Base-by-base conservation (phyloP, 345 rosid species). In the Eucalyptus paniculata region DNA sequence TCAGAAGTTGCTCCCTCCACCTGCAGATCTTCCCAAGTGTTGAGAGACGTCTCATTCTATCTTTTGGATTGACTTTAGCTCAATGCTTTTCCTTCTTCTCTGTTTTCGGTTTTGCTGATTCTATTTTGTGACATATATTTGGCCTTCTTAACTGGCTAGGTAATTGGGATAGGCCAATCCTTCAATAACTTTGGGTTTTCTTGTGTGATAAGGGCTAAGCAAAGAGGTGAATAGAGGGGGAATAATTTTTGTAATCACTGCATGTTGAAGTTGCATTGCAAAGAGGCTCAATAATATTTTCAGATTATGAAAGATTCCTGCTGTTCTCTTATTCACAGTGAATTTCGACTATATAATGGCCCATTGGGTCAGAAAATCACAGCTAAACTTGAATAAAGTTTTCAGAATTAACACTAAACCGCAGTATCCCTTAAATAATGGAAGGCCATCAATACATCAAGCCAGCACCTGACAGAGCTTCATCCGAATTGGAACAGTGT, bases 1-100 rank as follows among this genome's bases (percentile, higher is more conserved):
- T 87, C 95, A 96, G 92, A 96, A 96, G 81, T 90, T 96, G 85
- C 95, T 92, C 82, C 96, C 97, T 88, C 96, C 96, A 40, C 96
- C 96, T 32, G 92, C 95, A 42, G 96, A 95, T 91, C 94, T 95
- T 90, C 97, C 96, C 34, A 90, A 93, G 88, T 95, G 97, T 92
- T 94, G 92, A 94, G 7, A 51, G 86, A 86, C 77, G 65, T 51
- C 50, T 58, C 88, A 88, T 24, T 18, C 87, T 40, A 60, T 24
- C 89, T 60, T 62, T 86, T 86, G 88, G 77, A 49, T 51, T 86
- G 47, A 86, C 72, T 44, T 86, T 91, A 87, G 86, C 86, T 32
- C 45, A 67, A 65, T 56, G 86, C 51, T 72, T 86, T 32, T 85
- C 60, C 37, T 21, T 45, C 45, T 56, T 72, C 44, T 62, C 49